These are phyloP conservation scores for Sherardia arvensis DNA, from an alignment of 257 asterid genomes.

Conservation along the genomic window DNA sequence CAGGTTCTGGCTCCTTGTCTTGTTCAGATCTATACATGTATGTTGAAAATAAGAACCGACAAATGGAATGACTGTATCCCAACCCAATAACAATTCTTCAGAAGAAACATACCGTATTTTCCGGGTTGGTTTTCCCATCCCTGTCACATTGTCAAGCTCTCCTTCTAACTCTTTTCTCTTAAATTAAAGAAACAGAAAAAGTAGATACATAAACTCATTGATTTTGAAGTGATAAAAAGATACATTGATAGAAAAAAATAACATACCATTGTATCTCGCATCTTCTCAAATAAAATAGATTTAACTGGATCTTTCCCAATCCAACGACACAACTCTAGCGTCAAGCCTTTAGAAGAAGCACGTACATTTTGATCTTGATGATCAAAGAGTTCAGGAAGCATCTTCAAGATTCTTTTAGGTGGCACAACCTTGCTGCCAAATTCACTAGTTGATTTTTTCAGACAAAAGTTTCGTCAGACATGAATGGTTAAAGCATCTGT, in stretches of 20 bases:
- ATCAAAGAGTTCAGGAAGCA: conserved; percentile 99
- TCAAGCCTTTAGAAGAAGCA: conserved; percentile 92
- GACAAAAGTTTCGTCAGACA: conserved; percentile 17
- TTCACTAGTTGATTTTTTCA: conserved; percentile 54
- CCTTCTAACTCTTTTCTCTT: conserved; percentile 99
- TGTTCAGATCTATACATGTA: conserved; percentile 70
- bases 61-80: background rate
- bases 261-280: conserved; percentile 99
- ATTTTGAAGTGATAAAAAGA: background rate
- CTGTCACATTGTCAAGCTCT: conserved; percentile 84
- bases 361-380: conserved; percentile 99
- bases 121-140: conserved; percentile 80
- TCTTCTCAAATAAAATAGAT: conserved; percentile 89
- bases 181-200: conserved; percentile 16
- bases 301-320: conserved; percentile 96
- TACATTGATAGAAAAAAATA: background rate
- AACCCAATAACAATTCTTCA: background rate
- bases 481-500: conserved; percentile 7
- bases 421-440: conserved; percentile 93
- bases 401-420: conserved; percentile 93
- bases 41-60: conserved; percentile 2
- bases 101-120: conserved; percentile 60
- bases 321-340: conserved; percentile 99
- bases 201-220: background rate
- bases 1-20: conserved; percentile 94